phyloP scores from a whole-genome alignment of 2,329 filamentous ascomycete species.

The Aspergillus luchuensis region DNA sequence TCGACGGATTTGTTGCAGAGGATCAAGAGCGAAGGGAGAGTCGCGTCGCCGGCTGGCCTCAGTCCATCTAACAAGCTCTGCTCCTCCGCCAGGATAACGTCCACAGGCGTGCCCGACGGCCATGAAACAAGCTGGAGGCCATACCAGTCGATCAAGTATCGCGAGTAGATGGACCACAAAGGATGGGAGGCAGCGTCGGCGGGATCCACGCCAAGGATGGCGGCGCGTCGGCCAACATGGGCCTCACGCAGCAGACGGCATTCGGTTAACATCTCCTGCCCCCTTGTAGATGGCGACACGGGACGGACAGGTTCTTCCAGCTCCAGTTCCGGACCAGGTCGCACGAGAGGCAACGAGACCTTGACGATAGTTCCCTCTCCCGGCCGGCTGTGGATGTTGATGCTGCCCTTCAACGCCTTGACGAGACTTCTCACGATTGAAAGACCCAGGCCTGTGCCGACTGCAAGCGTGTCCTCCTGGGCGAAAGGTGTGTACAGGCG shows the following conservation, averaged over 20 bases:
- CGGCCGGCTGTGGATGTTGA: constrained; percentile 58
- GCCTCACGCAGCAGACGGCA: constrained; percentile 29
- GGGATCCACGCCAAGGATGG: constrained; percentile 33
- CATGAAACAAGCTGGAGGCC: constrained; percentile 37
- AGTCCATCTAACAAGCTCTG: constrained; percentile 26
- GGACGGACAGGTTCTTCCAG: constrained; percentile 20
- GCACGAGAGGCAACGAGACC: constrained; percentile 49
- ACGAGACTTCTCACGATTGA: constrained; percentile 66
- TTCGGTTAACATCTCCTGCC: constrained; percentile 28
- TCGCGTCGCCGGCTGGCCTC: constrained; percentile 17
- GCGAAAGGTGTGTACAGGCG: constrained; percentile 59
- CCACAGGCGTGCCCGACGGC: constrained; percentile 29
- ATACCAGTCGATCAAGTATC: constrained; percentile 42
- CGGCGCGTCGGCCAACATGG: constrained; percentile 29
- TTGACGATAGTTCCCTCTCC: constrained; percentile 59
- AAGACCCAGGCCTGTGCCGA: constrained; percentile 57
- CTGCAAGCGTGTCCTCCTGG: constrained; percentile 63
- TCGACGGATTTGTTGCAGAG: constrained; percentile 42
- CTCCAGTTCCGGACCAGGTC: constrained; percentile 27
- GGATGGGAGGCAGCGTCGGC: constrained; percentile 19
- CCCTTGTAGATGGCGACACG: constrained; percentile 6
- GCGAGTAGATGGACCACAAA: constrained; percentile 31
- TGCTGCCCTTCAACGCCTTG: constrained; percentile 60
- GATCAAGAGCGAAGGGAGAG: constrained; percentile 39
- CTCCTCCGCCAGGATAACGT: constrained; percentile 41